phyloP scores from a whole-genome alignment of 2,329 filamentous ascomycete genomes.

The Aspergillus viridinutans region DNA sequence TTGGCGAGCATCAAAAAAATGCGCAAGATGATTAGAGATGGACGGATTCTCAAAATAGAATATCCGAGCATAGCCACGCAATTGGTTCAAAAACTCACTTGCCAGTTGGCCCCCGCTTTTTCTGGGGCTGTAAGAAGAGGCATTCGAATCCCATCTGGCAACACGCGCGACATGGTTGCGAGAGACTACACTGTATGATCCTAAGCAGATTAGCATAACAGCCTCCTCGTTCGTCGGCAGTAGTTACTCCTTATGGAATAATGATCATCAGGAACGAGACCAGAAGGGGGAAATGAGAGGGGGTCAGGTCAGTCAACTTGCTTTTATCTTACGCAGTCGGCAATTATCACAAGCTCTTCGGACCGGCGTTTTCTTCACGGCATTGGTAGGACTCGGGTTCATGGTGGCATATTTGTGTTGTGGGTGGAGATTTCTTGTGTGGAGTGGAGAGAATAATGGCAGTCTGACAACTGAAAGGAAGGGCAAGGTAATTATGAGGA shows the following conservation, averaged over 20 bases:
- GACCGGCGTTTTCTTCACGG: slow-evolving; percentile 15
- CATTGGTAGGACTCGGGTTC: slow-evolving; percentile 19
- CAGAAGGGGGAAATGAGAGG: not conserved
- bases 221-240: not conserved
- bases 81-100: slow-evolving; percentile 26
- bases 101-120: slow-evolving; percentile 38
- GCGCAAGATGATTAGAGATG: slow-evolving; percentile 2
- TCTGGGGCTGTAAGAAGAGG: slow-evolving; percentile 40
- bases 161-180: slow-evolving; percentile 37
- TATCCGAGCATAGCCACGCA: not conserved
- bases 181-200: slow-evolving; percentile 34
- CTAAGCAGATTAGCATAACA: slow-evolving; percentile 1
- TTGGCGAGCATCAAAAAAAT: not conserved
- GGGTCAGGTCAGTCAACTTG: slow-evolving; percentile 11
- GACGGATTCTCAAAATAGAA: not conserved
- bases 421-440: not conserved
- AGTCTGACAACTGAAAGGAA: not conserved
- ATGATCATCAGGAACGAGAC: slow-evolving; percentile 1
- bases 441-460: not conserved
- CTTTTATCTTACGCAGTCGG: slow-evolving; percentile 39
- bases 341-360: slow-evolving; percentile 41
- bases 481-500: not conserved
- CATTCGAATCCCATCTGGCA: slow-evolving; percentile 37
- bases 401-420: slow-evolving; percentile 20
- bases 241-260: not conserved